Percentiles rank a stretch among this genome's conserved stretches.
phyloP scores from a whole-genome alignment of 805 yeast genomes.

The Blastobotrys mokoenaii region DNA sequence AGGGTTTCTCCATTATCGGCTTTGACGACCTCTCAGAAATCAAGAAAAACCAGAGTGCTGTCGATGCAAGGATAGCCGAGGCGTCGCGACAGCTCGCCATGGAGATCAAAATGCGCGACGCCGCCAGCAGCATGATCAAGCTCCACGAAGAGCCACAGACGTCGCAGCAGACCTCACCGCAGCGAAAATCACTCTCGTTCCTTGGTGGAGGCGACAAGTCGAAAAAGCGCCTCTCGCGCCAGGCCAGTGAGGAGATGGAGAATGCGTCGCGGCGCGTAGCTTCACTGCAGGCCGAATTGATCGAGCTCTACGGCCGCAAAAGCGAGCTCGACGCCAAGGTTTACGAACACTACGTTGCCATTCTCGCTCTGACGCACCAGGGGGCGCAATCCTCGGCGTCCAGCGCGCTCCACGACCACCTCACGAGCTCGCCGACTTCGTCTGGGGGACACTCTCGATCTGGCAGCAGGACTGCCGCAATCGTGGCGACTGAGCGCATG shows the following conservation, averaged over 20 bases:
- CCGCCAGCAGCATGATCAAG: constrained; percentile 18
- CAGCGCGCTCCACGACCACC: constrained; percentile 3
- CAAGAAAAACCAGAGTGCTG: constrained; percentile 12
- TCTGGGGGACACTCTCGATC: no score
- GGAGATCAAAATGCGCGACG: constrained; percentile 21
- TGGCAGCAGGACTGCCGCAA: constrained; percentile 1
- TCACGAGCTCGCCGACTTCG: not conserved
- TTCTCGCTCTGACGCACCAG: constrained; percentile 19
- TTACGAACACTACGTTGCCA: constrained; percentile 16
- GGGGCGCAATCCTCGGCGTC: constrained; percentile 16
- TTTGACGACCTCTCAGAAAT: constrained; percentile 20
- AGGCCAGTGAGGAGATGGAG: constrained; percentile 21
- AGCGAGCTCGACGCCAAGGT: constrained; percentile 10
- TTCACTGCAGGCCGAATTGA: constrained; percentile 12
- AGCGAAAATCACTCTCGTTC: constrained; percentile 1
- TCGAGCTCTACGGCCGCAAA: constrained; percentile 9
- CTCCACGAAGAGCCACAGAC: constrained; percentile 10
- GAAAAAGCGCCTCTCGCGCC: constrained; percentile 18
- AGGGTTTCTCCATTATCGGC: constrained; percentile 18
- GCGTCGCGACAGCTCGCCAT: constrained; percentile 15
- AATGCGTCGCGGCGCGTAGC: constrained; percentile 13
- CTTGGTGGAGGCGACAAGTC: constrained; percentile 6
- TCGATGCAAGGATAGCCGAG: constrained; percentile 14
- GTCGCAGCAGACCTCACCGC: constrained; percentile 2
- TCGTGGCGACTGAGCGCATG: constrained; percentile 13